Evolutionary conservation across 371 early-diverging fungal species (phyloP).

Genomic region (Lichtheimia ramosa): DNA sequence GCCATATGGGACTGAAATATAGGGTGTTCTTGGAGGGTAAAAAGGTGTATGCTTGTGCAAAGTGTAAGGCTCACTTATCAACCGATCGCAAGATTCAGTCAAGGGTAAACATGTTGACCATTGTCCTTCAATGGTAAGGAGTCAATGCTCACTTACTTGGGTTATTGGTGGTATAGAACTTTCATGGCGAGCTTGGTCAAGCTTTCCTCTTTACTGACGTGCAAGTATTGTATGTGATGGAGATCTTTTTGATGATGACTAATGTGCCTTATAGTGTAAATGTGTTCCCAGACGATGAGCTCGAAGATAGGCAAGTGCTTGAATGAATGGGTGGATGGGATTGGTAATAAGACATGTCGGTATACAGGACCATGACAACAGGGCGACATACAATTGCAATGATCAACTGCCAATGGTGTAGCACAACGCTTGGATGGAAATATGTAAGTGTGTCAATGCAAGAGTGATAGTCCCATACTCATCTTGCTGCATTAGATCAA

Average conservation of each 20-base stretch:
- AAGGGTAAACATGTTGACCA: conserved; percentile 41
- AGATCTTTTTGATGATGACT: neutral
- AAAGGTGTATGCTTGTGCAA: conserved; percentile 61
- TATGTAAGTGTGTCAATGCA: conserved; percentile 47
- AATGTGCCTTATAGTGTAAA: too few relatives aligned
- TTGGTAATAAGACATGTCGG: conserved; percentile 47
- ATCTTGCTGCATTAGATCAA: conserved; percentile 29
- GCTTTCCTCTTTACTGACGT: conserved; percentile 67
- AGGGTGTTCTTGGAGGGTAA: conserved; percentile 55
- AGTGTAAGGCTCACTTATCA: conserved; percentile 76
- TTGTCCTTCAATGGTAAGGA: too few relatives aligned
- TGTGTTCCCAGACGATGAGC: too few relatives aligned
- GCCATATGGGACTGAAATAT: conserved; percentile 59
- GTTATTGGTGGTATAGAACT: conserved; percentile 35
- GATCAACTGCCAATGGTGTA: conserved; percentile 62
- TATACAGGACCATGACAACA: conserved; percentile 68
- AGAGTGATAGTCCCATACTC: too few relatives aligned
- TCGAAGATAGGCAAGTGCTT: conserved; percentile 12
- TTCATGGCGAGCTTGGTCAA: conserved; percentile 66
- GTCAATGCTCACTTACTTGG: neutral
- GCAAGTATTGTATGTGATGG: conserved; percentile 29
- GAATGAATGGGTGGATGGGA: conserved; percentile 44
- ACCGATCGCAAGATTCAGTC: conserved; percentile 65
- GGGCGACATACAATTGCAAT: conserved; percentile 69
- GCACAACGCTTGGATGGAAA: conserved; percentile 69